A percentile compares a stretch with the other conserved stretches of the same genome.
phyloP scores from a whole-genome alignment of 139 green algal species.

The Chlorella ohadii region DNA sequence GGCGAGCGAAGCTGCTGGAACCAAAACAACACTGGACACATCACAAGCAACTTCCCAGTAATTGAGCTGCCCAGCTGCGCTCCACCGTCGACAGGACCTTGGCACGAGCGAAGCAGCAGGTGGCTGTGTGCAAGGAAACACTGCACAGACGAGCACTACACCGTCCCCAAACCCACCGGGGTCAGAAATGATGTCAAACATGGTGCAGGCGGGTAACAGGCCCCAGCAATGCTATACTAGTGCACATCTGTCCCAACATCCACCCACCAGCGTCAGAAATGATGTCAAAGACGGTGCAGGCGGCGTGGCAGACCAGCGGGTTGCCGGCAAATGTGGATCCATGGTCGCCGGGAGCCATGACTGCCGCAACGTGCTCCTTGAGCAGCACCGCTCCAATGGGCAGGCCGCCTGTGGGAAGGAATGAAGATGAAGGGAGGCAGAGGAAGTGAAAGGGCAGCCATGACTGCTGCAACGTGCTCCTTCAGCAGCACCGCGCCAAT shows the following conservation, averaged over 20 bases:
- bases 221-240: too few species aligned
- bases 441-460: conserved; percentile 51
- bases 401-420: conserved; percentile 71
- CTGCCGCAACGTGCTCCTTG: conserved; percentile 91
- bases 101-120: too few species aligned
- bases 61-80: too few species aligned
- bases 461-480: conserved; percentile 91
- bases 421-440: too few species aligned
- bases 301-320: conserved; percentile 91
- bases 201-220: not conserved
- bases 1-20: too few species aligned
- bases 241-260: too few species aligned
- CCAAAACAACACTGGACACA: too few species aligned
- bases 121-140: too few species aligned
- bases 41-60: too few species aligned
- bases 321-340: conserved; percentile 98
- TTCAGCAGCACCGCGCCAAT: conserved; percentile 96
- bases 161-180: too few species aligned
- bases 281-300: conserved; percentile 83
- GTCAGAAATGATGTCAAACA: not conserved
- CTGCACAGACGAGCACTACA: too few species aligned
- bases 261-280: conserved; percentile 64
- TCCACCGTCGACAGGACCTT: too few species aligned
- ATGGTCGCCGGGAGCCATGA: conserved; percentile 94
- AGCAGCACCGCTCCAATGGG: conserved; percentile 96